Evolutionary conservation across 148 eudicot species (phyloP).

Genomic region (Oxyria digyna): DNA sequence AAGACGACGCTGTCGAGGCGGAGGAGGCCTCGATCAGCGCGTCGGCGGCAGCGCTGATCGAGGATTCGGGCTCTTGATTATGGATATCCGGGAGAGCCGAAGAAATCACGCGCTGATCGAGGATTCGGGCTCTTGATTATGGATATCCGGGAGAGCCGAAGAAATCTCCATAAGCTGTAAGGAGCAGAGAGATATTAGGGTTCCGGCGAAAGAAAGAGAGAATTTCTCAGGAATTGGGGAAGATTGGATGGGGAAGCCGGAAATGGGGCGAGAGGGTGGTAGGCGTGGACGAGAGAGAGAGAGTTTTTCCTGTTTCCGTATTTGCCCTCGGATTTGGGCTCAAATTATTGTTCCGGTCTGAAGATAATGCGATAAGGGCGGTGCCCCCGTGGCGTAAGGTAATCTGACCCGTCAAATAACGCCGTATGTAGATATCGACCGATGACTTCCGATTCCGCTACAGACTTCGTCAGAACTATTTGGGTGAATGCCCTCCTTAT

Average conservation of each 20-base stretch:
- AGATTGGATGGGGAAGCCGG: neutral
- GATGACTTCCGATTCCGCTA: neutral
- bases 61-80: slow-evolving; percentile 3
- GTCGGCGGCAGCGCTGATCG: slow-evolving; percentile 3
- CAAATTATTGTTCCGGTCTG: neutral
- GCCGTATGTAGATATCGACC: neutral
- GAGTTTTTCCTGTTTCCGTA: slow-evolving; percentile 7
- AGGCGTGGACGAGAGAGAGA: slow-evolving; percentile 4
- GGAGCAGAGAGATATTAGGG: slow-evolving; percentile 2
- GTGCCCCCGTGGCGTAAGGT: neutral
- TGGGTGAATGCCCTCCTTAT: too few species aligned
- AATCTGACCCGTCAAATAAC: neutral
- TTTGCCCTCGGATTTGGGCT: slow-evolving; percentile 7
- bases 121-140: slow-evolving; percentile 4
- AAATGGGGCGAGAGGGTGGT: neutral
- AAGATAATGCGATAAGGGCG: neutral
- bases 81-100: slow-evolving; percentile 15
- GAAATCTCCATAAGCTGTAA: slow-evolving; percentile 29
- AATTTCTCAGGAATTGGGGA: neutral
- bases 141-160: slow-evolving; percentile 20
- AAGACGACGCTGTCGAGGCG: slow-evolving; percentile 10
- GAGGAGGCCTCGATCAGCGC: slow-evolving; percentile 12
- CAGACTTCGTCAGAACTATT: too few species aligned
- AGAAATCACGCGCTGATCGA: neutral
- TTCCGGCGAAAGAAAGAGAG: slow-evolving; percentile 20